phyloP scores from a whole-genome alignment of 2,329 filamentous ascomycete genomes.

The Pseudogymnoascus sp. region DNA sequence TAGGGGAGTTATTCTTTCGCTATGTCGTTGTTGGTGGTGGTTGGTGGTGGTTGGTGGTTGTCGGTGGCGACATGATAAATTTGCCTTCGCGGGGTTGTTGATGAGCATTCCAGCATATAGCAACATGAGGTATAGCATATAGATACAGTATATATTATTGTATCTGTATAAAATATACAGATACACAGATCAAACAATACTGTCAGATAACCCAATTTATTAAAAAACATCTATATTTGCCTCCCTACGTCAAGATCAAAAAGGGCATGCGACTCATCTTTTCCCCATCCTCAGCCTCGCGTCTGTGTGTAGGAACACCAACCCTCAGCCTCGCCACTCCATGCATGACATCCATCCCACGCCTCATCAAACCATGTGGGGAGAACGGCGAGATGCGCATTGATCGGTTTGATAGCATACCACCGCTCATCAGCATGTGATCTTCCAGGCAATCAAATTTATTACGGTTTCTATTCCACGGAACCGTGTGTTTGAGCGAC shows the following conservation, averaged over 20 bases:
- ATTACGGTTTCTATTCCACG: neutral
- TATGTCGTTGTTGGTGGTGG: neutral
- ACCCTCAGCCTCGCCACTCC: neutral
- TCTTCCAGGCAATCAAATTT: neutral
- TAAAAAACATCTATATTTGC: neutral
- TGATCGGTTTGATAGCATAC: neutral
- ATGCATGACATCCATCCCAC: neutral
- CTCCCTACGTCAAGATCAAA: neutral
- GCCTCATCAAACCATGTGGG: neutral
- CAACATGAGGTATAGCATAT: neutral
- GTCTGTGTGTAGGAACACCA: constrained; percentile 12
- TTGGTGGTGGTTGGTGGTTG: too few species aligned
- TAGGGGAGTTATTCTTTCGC: neutral
- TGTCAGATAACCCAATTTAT: neutral
- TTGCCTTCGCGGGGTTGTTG: neutral
- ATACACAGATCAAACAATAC: neutral
- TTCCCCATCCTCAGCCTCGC: constrained; percentile 63
- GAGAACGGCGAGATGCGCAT: neutral
- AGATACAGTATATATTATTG: neutral
- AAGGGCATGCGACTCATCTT: constrained; percentile 45
- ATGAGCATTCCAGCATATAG: neutral
- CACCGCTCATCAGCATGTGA: neutral
- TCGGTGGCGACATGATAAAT: neutral
- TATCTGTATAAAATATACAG: neutral
- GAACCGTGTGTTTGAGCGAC: neutral